Conservation (phyloP, 768 basidiomycete species). For the Ramaria rubella region DNA sequence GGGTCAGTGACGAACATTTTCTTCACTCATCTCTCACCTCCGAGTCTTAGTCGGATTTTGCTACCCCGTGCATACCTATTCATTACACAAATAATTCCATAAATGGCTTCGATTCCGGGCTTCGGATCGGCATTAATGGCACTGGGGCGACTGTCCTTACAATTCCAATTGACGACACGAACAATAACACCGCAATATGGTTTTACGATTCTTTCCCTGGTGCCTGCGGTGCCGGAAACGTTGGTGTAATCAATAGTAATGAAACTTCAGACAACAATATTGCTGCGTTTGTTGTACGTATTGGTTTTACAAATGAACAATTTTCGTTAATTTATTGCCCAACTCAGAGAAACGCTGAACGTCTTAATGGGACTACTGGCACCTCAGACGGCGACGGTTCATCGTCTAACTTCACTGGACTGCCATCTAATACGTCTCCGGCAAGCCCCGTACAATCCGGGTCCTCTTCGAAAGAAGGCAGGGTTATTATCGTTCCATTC, state of each 20-base stretch:
- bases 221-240: slow-evolving; percentile 50
- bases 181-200: slow-evolving; percentile 44
- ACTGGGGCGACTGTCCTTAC: slow-evolving; percentile 39
- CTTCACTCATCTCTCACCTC: background rate
- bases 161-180: slow-evolving; percentile 37
- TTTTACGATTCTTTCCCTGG: slow-evolving; percentile 44
- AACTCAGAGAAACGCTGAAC: slow-evolving; percentile 46
- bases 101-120: slow-evolving; percentile 54
- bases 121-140: slow-evolving; percentile 43
- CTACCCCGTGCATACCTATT: slow-evolving; percentile 44
- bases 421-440: background rate
- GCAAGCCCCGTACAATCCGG: no score
- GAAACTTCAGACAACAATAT: slow-evolving; percentile 32
- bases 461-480: no score
- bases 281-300: slow-evolving; percentile 39
- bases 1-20: background rate
- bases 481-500: no score
- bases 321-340: background rate
- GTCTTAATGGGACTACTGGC: slow-evolving; percentile 45
- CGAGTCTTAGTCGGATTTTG: slow-evolving; percentile 41
- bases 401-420: background rate
- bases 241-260: slow-evolving; percentile 56
- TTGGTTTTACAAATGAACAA: background rate
- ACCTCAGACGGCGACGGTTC: slow-evolving; percentile 10
- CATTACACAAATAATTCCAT: slow-evolving; percentile 41